Base-by-base conservation (phyloP, 805 yeast species). In the Candida insectorum region DNA sequence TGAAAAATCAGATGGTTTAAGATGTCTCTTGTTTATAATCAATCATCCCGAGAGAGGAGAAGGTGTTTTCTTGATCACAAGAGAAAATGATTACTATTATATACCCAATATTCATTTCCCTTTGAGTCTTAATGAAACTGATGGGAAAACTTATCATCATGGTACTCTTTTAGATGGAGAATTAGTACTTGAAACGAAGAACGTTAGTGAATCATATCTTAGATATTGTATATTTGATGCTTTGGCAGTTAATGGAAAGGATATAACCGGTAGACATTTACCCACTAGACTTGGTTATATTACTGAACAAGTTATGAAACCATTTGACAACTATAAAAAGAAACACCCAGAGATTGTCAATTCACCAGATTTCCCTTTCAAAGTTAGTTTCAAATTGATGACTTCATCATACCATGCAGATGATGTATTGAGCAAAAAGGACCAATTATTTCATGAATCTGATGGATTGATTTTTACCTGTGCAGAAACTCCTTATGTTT, bases 401-500 rank as follows among this genome's bases (percentile, higher is more conserved):
- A 79, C 85, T 26, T 77, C 80, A 42, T 74, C 95, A 6, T 86
- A 83, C 53, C 82, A 83, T 34, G 75, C 94, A 9, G 74, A 77
- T 23, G 81, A 79, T 49, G 87, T 91, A 7, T 80, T 88, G 36
- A 68, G 79, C 23, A 80, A 77, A 48, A 69, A 86, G 58, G 79
- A 80, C 26, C 71, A 77, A 32, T 67, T 91, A 30, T 85, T 86
- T 16, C 97, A 93, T 60, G 83, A 85, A 37, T 80, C 93, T 3
- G 99, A 93, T 62, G 99, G 99, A 1, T 71, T 93, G 17, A 86
- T 93, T 40, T 85, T 88, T 57, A 93, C 99, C 2, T 86, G 95
- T 44, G 83, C 94, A 27, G 86, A 79, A 33, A 77, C 91, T 1
- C 94, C 96, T 0, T 93, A 93, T 59, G 69, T 77, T 3, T 77